Conservation (phyloP, 495 filamentous ascomycete genomes). For the Melanomma pulvis-pyrius region DNA sequence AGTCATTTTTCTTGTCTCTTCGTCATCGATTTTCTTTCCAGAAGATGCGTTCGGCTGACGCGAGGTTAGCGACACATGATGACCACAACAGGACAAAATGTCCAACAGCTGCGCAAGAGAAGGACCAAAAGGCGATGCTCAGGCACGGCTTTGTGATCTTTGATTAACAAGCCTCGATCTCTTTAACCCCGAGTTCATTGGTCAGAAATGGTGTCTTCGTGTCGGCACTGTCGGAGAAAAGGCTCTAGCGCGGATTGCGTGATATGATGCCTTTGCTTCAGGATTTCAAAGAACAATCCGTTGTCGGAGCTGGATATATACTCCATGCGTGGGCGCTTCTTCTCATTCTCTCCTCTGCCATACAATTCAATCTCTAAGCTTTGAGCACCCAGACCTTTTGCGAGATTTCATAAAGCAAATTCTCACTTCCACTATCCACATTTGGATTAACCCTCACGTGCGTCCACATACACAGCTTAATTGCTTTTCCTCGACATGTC, state of each 20-base stretch:
- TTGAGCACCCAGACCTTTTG: not conserved
- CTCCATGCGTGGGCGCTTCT: constrained; percentile 15
- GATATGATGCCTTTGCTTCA: constrained; percentile 37
- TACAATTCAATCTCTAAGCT: not conserved
- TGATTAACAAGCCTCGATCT: not conserved
- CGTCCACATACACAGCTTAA: not conserved
- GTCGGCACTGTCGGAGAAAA: constrained; percentile 7
- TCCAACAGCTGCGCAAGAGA: not conserved
- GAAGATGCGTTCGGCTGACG: not conserved
- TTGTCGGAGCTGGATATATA: constrained; percentile 35
- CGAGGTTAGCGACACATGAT: not conserved
- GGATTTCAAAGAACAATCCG: constrained; percentile 39
- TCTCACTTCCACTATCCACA: not conserved
- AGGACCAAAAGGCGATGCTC: not conserved
- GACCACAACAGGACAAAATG: not conserved
- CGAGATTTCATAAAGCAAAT: not conserved
- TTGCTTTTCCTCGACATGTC: constrained; percentile 22
- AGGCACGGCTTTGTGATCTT: not conserved
- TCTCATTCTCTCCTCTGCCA: constrained; percentile 6
- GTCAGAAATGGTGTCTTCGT: constrained; percentile 19
- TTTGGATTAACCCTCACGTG: constrained; percentile 12
- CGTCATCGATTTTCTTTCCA: not conserved
- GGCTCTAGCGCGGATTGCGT: constrained; percentile 41
- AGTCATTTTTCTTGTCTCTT: not conserved
- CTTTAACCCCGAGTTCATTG: constrained; percentile 14